Conservation (phyloP, 345 rosid species). For the Linum trigynum region DNA sequence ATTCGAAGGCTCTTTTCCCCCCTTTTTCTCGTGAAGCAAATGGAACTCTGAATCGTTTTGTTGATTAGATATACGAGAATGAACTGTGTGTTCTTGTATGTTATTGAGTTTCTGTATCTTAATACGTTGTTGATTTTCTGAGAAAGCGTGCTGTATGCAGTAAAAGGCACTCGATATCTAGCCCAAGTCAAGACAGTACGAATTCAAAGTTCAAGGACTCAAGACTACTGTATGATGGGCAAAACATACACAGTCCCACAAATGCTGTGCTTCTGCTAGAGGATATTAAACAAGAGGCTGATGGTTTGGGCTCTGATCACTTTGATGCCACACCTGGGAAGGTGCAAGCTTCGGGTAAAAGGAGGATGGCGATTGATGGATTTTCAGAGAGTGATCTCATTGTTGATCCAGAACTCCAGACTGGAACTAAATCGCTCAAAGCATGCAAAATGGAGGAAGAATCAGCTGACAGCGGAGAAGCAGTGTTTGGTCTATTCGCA, state of each 20-base stretch:
- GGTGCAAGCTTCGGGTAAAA: slow-evolving; percentile 40
- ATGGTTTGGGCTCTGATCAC: slow-evolving; percentile 40
- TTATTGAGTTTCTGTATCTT: not conserved
- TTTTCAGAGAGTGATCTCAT: slow-evolving; percentile 31
- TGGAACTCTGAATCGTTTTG: not conserved
- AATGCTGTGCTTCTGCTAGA: slow-evolving; percentile 89
- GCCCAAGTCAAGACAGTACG: slow-evolving; percentile 41
- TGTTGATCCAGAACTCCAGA: slow-evolving; percentile 31
- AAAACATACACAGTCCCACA: slow-evolving; percentile 73
- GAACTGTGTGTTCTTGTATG: not conserved
- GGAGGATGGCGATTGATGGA: slow-evolving; percentile 38
- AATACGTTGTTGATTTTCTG: not conserved
- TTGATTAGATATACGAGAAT: not conserved
- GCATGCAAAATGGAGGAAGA: slow-evolving; percentile 85
- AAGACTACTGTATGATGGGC: slow-evolving; percentile 66
- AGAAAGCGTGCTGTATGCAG: slow-evolving; percentile 28
- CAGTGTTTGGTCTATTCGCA: slow-evolving; percentile 63
- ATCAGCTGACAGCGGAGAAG: slow-evolving; percentile 56
- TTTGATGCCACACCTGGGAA: slow-evolving; percentile 35
- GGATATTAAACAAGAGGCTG: slow-evolving; percentile 82
- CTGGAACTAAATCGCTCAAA: slow-evolving; percentile 58
- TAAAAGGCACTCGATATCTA: slow-evolving; percentile 55
- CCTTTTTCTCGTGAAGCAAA: not conserved
- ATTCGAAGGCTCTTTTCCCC: not conserved
- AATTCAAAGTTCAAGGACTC: slow-evolving; percentile 48